Evolutionary conservation across 176 grass and related monocot genomes (phyloP), one percentile per base, ranked within the genome.

Genomic region (Aechmea fasciata): DNA sequence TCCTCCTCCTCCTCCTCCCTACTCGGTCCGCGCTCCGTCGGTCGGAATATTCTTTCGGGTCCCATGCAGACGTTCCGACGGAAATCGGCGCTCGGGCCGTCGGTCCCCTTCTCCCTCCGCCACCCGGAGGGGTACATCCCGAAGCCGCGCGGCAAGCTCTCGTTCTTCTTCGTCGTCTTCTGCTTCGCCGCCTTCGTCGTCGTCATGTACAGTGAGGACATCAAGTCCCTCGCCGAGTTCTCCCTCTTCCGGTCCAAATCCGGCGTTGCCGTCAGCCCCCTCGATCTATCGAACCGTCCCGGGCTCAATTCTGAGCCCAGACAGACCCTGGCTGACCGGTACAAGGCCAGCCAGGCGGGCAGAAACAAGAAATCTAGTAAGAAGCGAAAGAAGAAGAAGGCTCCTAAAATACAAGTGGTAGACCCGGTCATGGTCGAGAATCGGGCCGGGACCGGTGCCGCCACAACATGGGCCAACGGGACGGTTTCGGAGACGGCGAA

Each of bases 181-280:
- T 75, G 78, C 76, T 75, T 85, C 77, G 23, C 80, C 77, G 7
- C 88, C 48, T 88, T 74, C 64, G 82, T 82, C 13, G 3, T 92
- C 64, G 3, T 92, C 85, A 80, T 92, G 79, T 92, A 88, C 82
- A 77, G 73, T 67, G 89, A 92, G 80, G 80, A 85, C 82, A 80
- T 92, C 82, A 77, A 69, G 67, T 74, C 82, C 41, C 52, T 91
- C 8, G 78, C 81, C 23, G 15, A 75, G 2, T 62, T 76, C 71
- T 76, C 88, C 19, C 64, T 77, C 15, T 57, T 33, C 25, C 9
- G 17, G 6, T 71, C 81, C 20, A 53, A 51, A 49, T 67, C 77
- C 0, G 47, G 53, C 14, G 79, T 53, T 47, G 48, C 69, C 47
- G 59, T 24, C 3, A 52, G 28, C 64, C 10, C 25, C 24, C 41